Percentiles rank a stretch among this genome's conserved stretches.
Evolutionary conservation across 768 basidiomycete genomes (phyloP).

Genomic region (Lyophyllum decastes): DNA sequence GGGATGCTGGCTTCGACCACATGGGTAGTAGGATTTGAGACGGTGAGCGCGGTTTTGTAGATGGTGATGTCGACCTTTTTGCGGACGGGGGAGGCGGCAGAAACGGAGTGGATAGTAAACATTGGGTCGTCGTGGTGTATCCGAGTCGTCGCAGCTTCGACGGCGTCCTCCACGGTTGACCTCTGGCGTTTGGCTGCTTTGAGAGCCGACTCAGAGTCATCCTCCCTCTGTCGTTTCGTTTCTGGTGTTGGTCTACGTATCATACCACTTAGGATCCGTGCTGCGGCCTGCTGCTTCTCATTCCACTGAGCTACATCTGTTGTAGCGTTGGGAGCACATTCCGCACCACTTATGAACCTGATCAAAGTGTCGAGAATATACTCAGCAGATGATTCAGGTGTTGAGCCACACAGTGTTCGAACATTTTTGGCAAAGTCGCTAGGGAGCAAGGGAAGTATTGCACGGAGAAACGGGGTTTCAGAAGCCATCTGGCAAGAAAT

Average conservation of each 20-base stretch:
- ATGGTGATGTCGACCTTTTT: constrained; percentile 74
- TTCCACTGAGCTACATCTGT: constrained; percentile 35
- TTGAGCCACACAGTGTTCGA: constrained; percentile 28
- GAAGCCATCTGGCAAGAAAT: constrained; percentile 23
- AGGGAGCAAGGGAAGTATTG: constrained; percentile 35
- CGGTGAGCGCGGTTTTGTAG: constrained; percentile 48
- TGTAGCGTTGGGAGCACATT: constrained; percentile 31
- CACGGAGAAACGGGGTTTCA: constrained; percentile 30
- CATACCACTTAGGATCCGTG: constrained; percentile 30
- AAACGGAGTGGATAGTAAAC: constrained; percentile 65
- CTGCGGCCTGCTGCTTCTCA: constrained; percentile 33
- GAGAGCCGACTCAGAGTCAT: constrained; percentile 19
- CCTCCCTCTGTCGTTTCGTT: constrained; percentile 37
- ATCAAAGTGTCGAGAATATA: constrained; percentile 41
- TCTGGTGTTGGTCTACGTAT: constrained; percentile 21
- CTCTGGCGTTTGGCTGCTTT: constrained; percentile 36
- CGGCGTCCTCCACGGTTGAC: constrained; percentile 19
- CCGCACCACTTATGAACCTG: constrained; percentile 43
- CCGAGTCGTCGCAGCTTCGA: constrained; percentile 12
- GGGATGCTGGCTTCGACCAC: constrained; percentile 52
- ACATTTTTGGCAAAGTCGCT: constrained; percentile 34
- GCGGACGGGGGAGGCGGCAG: constrained; percentile 71
- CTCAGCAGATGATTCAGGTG: constrained; percentile 29
- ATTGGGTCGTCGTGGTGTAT: constrained; percentile 41
- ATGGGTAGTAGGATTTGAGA: constrained; percentile 52